A percentile compares a stretch with the other conserved stretches of the same genome.
phyloP scores from a whole-genome alignment of 2,329 filamentous ascomycete species.

The Alternaria solani region DNA sequence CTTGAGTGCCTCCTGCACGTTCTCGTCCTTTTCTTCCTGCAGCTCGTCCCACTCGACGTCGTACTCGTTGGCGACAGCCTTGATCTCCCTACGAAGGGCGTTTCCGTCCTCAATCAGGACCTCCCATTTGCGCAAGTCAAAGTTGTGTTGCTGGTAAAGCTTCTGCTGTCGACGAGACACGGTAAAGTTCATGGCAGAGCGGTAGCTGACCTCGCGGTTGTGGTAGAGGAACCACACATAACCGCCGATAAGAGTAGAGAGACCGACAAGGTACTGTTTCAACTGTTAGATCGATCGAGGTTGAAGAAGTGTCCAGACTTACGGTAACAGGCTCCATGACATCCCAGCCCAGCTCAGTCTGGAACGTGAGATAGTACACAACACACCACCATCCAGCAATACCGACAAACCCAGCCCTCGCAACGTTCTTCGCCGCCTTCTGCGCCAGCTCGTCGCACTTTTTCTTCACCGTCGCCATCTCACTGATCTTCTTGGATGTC shows the following conservation, averaged over 20 bases:
- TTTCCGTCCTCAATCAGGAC: slow-evolving; percentile 81
- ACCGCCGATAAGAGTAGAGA: slow-evolving; percentile 84
- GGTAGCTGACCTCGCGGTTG: slow-evolving; percentile 87
- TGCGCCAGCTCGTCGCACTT: slow-evolving; percentile 84
- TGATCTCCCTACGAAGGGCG: slow-evolving; percentile 77
- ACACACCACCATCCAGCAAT: slow-evolving; percentile 81
- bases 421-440: slow-evolving; percentile 77
- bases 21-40: slow-evolving; percentile 73
- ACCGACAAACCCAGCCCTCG: slow-evolving; percentile 78
- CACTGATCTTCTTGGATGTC: slow-evolving; percentile 72
- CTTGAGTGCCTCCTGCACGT: slow-evolving; percentile 61
- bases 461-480: slow-evolving; percentile 76
- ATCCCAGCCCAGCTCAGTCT: slow-evolving; percentile 85
- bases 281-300: slow-evolving; percentile 5
- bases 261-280: slow-evolving; percentile 75
- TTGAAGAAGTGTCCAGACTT: slow-evolving; percentile 16
- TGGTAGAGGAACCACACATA: slow-evolving; percentile 96
- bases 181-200: slow-evolving; percentile 85
- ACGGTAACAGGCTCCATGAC: slow-evolving; percentile 85
- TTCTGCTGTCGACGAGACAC: slow-evolving; percentile 79
- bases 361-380: slow-evolving; percentile 74
- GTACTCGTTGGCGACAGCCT: slow-evolving; percentile 82
- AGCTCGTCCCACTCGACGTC: slow-evolving; percentile 89
- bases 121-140: slow-evolving; percentile 82
- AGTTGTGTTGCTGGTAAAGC: slow-evolving; percentile 77